These are phyloP conservation scores for Spergularia bocconei DNA, from an alignment of 148 eudicot genomes.

Conservation along the genomic window DNA sequence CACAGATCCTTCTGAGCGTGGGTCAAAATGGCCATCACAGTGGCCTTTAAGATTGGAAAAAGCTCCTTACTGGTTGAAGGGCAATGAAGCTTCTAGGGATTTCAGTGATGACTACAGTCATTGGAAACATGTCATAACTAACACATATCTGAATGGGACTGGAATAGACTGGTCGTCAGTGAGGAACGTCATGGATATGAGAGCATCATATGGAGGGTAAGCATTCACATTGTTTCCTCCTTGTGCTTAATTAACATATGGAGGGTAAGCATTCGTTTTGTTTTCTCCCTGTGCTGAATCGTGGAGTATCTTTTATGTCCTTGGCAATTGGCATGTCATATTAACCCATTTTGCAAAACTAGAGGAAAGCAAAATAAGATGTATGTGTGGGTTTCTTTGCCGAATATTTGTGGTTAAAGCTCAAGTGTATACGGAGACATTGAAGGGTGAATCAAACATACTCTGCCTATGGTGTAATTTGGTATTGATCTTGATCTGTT, in stretches of 20 bases:
- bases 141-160: conserved; percentile 54
- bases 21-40: conserved; percentile 57
- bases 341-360: too few relatives aligned
- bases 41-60: conserved; percentile 61
- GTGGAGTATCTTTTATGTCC: not conserved
- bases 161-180: conserved; percentile 62
- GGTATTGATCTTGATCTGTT: too few relatives aligned
- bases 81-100: conserved; percentile 55
- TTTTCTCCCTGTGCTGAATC: not conserved
- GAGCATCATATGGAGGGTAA: conserved; percentile 78
- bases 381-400: too few relatives aligned
- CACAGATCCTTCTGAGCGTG: conserved; percentile 46
- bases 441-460: too few relatives aligned
- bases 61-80: conserved; percentile 60
- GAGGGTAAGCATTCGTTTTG: conserved; percentile 51
- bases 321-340: too few relatives aligned
- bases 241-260: conserved; percentile 30
- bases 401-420: too few relatives aligned
- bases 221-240: conserved; percentile 1
- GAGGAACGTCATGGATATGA: conserved; percentile 87
- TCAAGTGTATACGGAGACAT: too few relatives aligned
- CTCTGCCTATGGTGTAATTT: too few relatives aligned
- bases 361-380: too few relatives aligned
- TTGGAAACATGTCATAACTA: conserved; percentile 55
- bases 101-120: conserved; percentile 47